Base-by-base conservation (phyloP, 192 early-diverging fungal genomes). In the Haplosporangium gracile region DNA sequence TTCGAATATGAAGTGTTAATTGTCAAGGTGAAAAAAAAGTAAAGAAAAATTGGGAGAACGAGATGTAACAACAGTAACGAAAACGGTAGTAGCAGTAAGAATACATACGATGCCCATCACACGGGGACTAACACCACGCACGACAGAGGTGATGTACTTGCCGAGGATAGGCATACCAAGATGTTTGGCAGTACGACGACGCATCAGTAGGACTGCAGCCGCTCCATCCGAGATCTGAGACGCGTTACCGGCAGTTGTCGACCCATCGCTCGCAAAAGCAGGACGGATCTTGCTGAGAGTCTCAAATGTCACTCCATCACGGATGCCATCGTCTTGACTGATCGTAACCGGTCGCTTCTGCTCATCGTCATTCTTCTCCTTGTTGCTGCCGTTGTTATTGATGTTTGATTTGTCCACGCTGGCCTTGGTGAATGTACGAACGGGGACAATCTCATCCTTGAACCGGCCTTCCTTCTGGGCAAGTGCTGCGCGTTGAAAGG, bases 141-240 rank as follows among this genome's bases (percentile, higher is more conserved):
- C 95, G 9, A 95, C 95, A 49, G 94, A 96, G 36, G 95, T 93
- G 32, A 98, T 87, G 87, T 95, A 95, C 82, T 97, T 96, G 80
- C 96, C 98, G 82, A 96, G 70, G 72, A 96, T 92, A 74, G 96
- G 93, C 79, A 98, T 88, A 20, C 95, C 94, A 20, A 98, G 93
- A 88, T 94, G 95, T 55, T 96, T 88, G 6, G 98, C 98, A 34
- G 92, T 95, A 86, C 93, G 95, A 77, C 98, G 94, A 88, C 96
- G 96, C 95, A 97, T 97, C 82, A 99, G 88, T 72, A 99, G 90
- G 60, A 98, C 96, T 8, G 96, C 97, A 26, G 97, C 98, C 32
- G 97, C 98, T 70, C 98, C 98, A 88, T 99, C 98, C 16, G 97
- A 97, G 73, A 99, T 96, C 91, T 99, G 97, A 49, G 98, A 99